Evolutionary conservation across 805 yeast species (phyloP), one percentile per base, ranked within the genome.

Genomic region (Schwanniomyces vanrijiae): DNA sequence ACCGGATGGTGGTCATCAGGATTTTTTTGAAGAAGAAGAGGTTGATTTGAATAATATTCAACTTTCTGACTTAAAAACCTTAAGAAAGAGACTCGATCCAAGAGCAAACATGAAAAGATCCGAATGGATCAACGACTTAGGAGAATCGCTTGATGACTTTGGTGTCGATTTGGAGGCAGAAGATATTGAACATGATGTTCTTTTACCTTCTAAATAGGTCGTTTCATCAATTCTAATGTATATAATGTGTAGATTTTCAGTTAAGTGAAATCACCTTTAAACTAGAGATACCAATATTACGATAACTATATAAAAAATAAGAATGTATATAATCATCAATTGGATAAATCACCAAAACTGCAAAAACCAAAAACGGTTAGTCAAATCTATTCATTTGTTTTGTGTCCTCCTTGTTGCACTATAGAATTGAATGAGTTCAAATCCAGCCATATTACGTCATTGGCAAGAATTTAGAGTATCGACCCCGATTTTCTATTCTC

Each of bases 111-210:
- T 67, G 58, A 55, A 59, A 9, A 61, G 83, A 29, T 70, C 65
- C 11, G 72, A 79, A 37, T 91, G 96, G 96, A 66, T 65, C 46
- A 90, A 88, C 60, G 83, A 77, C 14, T 76, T 85, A 61, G 99
- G 99, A n/a, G 97, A 92, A 58, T 77, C 78, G 10, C 68, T 92
- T 40, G 78, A 77, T 34, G 97, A 90, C 65, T 91, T 82, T 62
- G 98, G 98, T 0, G 98, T 92, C 2, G 97, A 91, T 59, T 48
- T 79, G 6, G 86, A 81, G 1, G 82, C 83, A 2, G 90, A 84
- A 55, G 73, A 65, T 42, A 55, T 55, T 7, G 62, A 58, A 33
- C 57, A 54, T 37, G 55, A 51, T 33, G 44, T 47, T 5, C 20
- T 47, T 13, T 31, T 31, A 11, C 35, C 35, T 5, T 9, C 20